Evolutionary conservation across 371 early-diverging fungal genomes (phyloP), one percentile per base, ranked within the genome.

Genomic region (Syncephalis plumigaleata): DNA sequence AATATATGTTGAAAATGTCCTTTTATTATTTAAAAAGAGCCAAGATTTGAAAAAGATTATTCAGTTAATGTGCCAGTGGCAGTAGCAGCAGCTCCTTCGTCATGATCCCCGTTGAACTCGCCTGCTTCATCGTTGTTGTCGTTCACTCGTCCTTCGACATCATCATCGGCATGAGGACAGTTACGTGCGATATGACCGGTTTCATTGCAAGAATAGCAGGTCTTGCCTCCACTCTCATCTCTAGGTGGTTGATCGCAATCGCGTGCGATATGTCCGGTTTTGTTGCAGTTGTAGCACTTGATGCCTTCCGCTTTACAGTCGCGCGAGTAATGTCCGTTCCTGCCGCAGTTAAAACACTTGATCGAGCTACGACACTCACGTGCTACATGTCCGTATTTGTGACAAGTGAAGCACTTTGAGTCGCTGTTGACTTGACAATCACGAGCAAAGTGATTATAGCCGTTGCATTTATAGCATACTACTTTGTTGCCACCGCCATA

Each of bases 281-380:
- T 42, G 20, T 73, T 73, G 52, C 79, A 79, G 72, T 75, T 78
- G 60, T 74, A 78, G 64, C 78, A 78, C 68, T 78, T 78, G 58
- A 59, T 55, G 38, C 61, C 65, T 44, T 60, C 56, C 51, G 51
- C 48, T 11, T 31, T 31, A 43, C 60, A 61, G 52, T 70, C 68
- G 18, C 61, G 58, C 40, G 64, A 55, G 21, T 61, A 59, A 53
- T 66, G 66, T 38, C 66, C 66, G 27, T 46, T 42, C 25, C 45
- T 44, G 36, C 79, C 79, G 49, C 79, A 78, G 68, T 74, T 72
- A 63, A 73, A 77, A 61, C 78, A 77, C 31, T 31, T 31, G 31
- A 13, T 4, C 31, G 36, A 9, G n/a, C 17, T 42, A 49, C 11
- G 24, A 17, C 54, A 50, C 17, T 52, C 50, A 44, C 59, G 52